Base-by-base conservation (phyloP, 805 yeast species). In the Yamadazyma sp. region DNA sequence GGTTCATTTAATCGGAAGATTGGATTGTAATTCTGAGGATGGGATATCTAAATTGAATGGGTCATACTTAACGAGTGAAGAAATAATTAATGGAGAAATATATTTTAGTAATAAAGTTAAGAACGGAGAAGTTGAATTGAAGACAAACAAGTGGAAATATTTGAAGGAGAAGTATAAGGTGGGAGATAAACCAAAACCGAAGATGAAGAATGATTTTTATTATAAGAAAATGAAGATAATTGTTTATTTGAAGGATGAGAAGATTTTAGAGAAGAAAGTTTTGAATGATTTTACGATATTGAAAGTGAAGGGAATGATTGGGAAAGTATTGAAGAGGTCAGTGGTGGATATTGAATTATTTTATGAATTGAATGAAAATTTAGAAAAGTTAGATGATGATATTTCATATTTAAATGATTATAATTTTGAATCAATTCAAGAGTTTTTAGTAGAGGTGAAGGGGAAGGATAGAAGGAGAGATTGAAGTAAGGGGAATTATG, bases 1-100 rank as follows among this genome's bases (percentile, higher is more conserved):
- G n/a, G 23, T 58, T 4, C 43, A 62, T 27, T 44, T 75, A 3
- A 65, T 82, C 13, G 80, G 79, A 1, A 56, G 84, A 17, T 55
- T 65, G 5, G 40, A 35, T 5, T 60, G 63, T 36, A 38, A 29
- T 20, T 10, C 28, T 1, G 31, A 31, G n/a, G 25, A 22, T 6
- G 9, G 9, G 22, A 20, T 23, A 5, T 7, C 15, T n/a, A 58
- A 55, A 16, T 56, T 87, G 10, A 79, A 88, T 49, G 95, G 95
- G 1, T 68, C 78, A 0, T 33, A 23, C 0, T 58, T 86, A 7
- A 50, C 61, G 3, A 36, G 29, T 0, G 66, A 57, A 2, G 83
- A 79, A 31, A 64, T 87, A 12, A 44, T 39, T 5, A 83, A 80
- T 44, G 82, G 85, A 1, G 95, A 87, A 52, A 52, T 84, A 4